Conservation (phyloP, 2,329 filamentous ascomycete genomes). For the Paecilomyces sp. region DNA sequence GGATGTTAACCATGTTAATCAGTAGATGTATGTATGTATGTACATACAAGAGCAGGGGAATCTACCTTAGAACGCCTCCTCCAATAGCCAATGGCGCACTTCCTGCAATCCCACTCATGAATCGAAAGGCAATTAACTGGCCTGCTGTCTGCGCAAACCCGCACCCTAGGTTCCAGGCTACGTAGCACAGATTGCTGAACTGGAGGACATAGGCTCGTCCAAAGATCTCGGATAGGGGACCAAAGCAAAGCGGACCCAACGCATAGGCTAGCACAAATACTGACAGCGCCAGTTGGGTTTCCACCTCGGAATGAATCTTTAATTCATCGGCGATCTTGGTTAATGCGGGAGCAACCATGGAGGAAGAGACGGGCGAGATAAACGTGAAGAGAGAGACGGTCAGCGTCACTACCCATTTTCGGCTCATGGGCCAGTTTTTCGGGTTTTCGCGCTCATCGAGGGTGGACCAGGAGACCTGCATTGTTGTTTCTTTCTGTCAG, state of each 20-base stretch:
- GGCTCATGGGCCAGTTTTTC: conserved; percentile 42
- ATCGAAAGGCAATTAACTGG: conserved; percentile 46
- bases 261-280: conserved; percentile 44
- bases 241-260: conserved; percentile 38
- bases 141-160: conserved; percentile 42
- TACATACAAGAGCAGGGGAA: too few relatives aligned
- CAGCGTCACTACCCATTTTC: conserved; percentile 47
- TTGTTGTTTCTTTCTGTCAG: too few relatives aligned
- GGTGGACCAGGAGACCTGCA: conserved; percentile 36
- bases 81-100: conserved; percentile 40
- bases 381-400: conserved; percentile 47
- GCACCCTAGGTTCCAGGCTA: conserved; percentile 49
- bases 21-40: neutral
- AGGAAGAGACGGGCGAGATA: conserved; percentile 51
- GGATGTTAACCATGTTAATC: neutral
- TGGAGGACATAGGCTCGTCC: conserved; percentile 44
- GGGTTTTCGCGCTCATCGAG: conserved; percentile 34
- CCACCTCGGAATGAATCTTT: conserved; percentile 25
- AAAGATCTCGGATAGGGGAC: conserved; percentile 44
- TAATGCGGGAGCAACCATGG: conserved; percentile 45
- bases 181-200: conserved; percentile 41
- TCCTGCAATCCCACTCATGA: conserved; percentile 42
- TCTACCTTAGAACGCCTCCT: conserved; percentile 28
- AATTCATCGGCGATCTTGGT: conserved; percentile 43
- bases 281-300: conserved; percentile 23